Conservation (phyloP, 164 flowering plant species). For the Tinospora cordifolia region DNA sequence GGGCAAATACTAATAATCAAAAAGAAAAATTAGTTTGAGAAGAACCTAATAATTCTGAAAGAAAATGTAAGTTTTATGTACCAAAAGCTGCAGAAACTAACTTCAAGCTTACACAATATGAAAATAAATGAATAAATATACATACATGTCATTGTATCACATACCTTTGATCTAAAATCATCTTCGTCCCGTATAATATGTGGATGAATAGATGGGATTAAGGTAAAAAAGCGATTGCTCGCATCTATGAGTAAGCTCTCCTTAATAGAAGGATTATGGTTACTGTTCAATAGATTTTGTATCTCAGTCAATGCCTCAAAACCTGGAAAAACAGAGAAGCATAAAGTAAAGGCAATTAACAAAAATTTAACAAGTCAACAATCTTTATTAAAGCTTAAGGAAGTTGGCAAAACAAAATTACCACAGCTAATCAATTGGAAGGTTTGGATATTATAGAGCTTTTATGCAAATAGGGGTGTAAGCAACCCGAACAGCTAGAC, state of each 20-base stretch:
- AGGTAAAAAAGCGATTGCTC: constrained; percentile 86
- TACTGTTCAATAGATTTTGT: constrained; percentile 56
- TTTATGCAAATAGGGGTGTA: too few species aligned
- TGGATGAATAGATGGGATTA: constrained; percentile 95
- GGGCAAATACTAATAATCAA: neutral
- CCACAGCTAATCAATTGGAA: neutral
- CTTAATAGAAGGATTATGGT: constrained; percentile 40
- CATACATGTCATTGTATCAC: neutral
- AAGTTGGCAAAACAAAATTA: neutral
- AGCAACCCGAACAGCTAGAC: too few species aligned
- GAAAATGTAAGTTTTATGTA: neutral
- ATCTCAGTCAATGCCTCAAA: constrained; percentile 93
- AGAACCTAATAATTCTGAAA: neutral
- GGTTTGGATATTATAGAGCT: too few species aligned
- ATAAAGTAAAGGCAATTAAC: neutral
- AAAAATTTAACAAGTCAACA: neutral
- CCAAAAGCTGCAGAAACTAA: too few species aligned
- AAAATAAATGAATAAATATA: neutral
- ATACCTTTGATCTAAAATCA: constrained; percentile 86
- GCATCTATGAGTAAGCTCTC: constrained; percentile 81
- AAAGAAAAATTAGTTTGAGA: neutral
- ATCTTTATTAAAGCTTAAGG: neutral
- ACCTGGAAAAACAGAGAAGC: constrained; percentile 38
- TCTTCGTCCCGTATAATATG: constrained; percentile 77
- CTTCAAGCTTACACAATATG: neutral